phyloP scores from a whole-genome alignment of 331 rosid species.

The Quercus phellos region DNA sequence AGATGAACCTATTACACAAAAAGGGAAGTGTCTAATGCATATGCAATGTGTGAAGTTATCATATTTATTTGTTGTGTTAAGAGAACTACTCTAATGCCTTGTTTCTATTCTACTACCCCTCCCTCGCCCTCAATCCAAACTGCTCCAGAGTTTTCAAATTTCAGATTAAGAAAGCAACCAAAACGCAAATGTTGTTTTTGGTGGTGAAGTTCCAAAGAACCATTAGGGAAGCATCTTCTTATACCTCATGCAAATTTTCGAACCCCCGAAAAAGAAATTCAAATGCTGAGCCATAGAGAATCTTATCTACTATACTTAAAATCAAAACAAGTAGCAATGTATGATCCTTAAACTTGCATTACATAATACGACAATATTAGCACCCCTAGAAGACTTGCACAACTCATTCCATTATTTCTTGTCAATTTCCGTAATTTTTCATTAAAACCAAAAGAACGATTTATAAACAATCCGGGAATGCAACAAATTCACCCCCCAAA shows the following conservation, averaged over 20 bases:
- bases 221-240: neutral
- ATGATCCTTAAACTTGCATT: neutral
- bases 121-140: no score
- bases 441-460: neutral
- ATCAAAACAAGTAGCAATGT: neutral
- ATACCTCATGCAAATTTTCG: neutral
- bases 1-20: neutral
- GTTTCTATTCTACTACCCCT: no score
- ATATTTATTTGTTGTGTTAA: neutral
- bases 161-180: neutral
- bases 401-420: neutral
- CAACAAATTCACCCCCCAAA: neutral
- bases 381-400: neutral
- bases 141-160: neutral
- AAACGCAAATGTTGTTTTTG: neutral
- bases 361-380: neutral
- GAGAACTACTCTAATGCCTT: neutral
- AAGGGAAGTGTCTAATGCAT: neutral
- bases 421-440: neutral
- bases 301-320: neutral
- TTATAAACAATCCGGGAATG: no score
- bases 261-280: no score
- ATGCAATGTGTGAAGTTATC: neutral
- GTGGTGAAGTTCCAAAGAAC: neutral
- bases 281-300: neutral